Percentiles rank a stretch among this genome's conserved stretches.
phyloP scores from a whole-genome alignment of 441 rosid genomes.

The Capsella rubella region DNA sequence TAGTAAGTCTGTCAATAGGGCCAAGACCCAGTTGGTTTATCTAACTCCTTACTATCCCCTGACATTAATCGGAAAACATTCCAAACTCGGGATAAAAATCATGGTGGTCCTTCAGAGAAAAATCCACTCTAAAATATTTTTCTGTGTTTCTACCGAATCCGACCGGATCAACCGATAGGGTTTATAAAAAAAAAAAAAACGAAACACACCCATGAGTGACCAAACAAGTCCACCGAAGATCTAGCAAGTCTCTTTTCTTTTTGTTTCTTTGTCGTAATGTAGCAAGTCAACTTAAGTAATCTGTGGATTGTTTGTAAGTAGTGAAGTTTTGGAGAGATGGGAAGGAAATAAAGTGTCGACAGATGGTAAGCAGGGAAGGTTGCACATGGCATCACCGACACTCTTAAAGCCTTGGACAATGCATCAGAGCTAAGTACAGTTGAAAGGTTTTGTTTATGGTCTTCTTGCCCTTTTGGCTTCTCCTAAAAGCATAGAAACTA shows the following conservation, averaged over 20 bases:
- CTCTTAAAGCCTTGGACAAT: not conserved
- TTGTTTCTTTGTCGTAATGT: no score
- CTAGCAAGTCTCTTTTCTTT: not conserved
- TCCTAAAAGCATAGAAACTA: not conserved
- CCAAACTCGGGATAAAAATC: no score
- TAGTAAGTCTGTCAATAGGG: no score
- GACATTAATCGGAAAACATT: no score
- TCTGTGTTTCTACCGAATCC: no score
- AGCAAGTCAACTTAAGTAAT: not conserved
- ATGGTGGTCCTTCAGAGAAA: no score
- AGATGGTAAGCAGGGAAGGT: constrained; percentile 19
- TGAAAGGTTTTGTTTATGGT: no score
- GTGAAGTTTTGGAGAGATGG: not conserved
- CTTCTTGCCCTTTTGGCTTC: not conserved
- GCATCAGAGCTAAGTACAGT: not conserved
- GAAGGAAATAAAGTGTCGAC: constrained; percentile 16
- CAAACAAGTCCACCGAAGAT: not conserved
- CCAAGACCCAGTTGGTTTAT: no score
- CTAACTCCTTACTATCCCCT: no score
- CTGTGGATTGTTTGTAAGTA: not conserved
- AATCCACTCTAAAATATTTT: no score
- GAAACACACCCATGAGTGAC: not conserved
- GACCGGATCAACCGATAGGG: no score
- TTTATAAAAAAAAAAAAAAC: no score
- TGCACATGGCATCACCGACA: constrained; percentile 33